Conservation (phyloP, 192 early-diverging fungal species). For the Mortierella claussenii region DNA sequence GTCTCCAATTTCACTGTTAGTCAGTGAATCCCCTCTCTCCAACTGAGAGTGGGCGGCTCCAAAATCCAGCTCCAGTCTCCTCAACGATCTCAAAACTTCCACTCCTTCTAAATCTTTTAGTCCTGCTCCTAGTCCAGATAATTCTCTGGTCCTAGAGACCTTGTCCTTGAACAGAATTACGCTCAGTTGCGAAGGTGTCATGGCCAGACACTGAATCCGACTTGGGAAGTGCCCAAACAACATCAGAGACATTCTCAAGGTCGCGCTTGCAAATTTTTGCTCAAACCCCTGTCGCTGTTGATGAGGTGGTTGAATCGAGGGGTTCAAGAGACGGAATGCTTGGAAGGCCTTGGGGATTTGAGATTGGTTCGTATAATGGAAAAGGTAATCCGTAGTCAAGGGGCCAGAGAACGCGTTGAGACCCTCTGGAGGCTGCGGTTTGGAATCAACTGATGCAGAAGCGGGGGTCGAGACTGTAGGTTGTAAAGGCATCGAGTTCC, state of each 20-base stretch:
- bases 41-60: not conserved
- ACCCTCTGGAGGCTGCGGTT: not conserved
- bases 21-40: too few relatives aligned
- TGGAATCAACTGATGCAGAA: too few relatives aligned
- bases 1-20: too few relatives aligned
- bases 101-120: not conserved
- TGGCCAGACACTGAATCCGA: conserved; percentile 21
- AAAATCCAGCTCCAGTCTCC: conserved; percentile 26
- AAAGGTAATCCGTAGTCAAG: conserved; percentile 34
- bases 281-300: not conserved
- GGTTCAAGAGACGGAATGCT: conserved; percentile 11
- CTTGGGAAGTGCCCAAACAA: conserved; percentile 21
- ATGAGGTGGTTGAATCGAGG: not conserved
- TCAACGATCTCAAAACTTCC: conserved; percentile 11
- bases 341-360: conserved; percentile 16
- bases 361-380: conserved; percentile 22
- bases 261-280: not conserved
- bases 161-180: conserved; percentile 1
- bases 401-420: conserved; percentile 2
- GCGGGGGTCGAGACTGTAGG: not conserved
- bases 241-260: not conserved
- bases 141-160: not conserved
- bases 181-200: conserved; percentile 23
- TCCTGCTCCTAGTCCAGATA: not conserved
- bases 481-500: too few relatives aligned